phyloP scores from a whole-genome alignment of 169 alveolate species.

The Sarcocystis neurona region DNA sequence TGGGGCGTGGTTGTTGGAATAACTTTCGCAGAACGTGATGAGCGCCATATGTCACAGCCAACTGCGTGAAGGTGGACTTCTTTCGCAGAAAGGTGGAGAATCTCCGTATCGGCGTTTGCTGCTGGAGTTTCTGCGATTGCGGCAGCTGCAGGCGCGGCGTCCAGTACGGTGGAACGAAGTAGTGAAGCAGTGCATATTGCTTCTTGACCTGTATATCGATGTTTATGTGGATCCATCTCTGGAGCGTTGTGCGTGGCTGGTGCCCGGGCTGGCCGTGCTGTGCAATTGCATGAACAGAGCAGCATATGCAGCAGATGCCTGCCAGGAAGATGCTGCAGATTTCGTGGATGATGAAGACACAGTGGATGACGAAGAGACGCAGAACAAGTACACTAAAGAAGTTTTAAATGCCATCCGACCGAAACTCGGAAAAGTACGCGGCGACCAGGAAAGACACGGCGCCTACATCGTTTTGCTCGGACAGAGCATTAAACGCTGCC shows the following conservation, averaged over 20 bases:
- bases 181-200: constrained; percentile 44
- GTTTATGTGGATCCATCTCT: constrained; percentile 25
- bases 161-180: constrained; percentile 27
- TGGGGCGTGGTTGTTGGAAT: background rate
- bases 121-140: constrained; percentile 23
- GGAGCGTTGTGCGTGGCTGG: constrained; percentile 56
- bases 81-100: constrained; percentile 19
- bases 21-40: constrained; percentile 29
- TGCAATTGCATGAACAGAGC: constrained; percentile 50
- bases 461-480: constrained; percentile 82
- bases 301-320: constrained; percentile 41
- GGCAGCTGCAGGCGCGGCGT: constrained; percentile 17
- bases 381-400: constrained; percentile 70
- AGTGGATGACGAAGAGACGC: constrained; percentile 52
- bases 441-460: constrained; percentile 83
- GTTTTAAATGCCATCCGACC: constrained; percentile 80
- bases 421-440: constrained; percentile 82
- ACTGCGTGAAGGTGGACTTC: constrained; percentile 13
- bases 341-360: constrained; percentile 41
- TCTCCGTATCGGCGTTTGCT: constrained; percentile 18
- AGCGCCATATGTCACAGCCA: constrained; percentile 2
- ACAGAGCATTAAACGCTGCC: constrained; percentile 82
- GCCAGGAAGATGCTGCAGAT: constrained; percentile 37
- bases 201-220: constrained; percentile 42
- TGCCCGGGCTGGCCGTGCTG: constrained; percentile 54